Conservation (phyloP, 306 rosid species). For the Parietaria judaica region DNA sequence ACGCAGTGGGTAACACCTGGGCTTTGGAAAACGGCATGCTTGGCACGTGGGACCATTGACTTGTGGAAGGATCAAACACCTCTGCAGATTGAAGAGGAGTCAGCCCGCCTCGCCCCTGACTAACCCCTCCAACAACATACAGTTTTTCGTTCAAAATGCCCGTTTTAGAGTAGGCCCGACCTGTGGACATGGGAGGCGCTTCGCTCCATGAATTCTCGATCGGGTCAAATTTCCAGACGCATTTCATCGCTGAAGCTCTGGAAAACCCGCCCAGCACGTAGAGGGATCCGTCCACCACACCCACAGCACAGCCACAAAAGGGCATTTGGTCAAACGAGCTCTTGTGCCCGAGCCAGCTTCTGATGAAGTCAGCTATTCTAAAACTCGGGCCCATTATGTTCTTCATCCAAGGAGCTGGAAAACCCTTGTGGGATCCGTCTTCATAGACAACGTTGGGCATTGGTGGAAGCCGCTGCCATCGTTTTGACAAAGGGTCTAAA, state of each 20-base stretch:
- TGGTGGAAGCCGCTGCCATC: conserved; percentile 79
- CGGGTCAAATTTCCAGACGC: conserved; percentile 77
- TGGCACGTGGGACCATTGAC: conserved; percentile 66
- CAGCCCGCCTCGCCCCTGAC: conserved; percentile 69
- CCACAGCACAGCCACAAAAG: conserved; percentile 79
- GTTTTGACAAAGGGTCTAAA: conserved; percentile 61
- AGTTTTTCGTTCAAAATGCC: conserved; percentile 74
- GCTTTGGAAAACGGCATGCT: conserved; percentile 95
- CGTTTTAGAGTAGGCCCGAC: conserved; percentile 88
- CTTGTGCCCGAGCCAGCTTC: conserved; percentile 77
- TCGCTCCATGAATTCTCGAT: conserved; percentile 60
- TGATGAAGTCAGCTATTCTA: conserved; percentile 62
- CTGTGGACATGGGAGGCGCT: conserved; percentile 62
- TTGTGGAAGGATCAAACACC: conserved; percentile 67
- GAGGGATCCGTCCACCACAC: conserved; percentile 74
- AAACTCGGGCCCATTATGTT: conserved; percentile 60
- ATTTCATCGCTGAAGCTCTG: conserved; percentile 62
- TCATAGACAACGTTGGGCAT: conserved; percentile 57
- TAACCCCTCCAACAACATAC: conserved; percentile 93
- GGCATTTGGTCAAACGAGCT: conserved; percentile 76
- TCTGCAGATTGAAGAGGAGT: conserved; percentile 92
- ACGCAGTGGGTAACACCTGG: conserved; percentile 60
- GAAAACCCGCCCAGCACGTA: conserved; percentile 93
- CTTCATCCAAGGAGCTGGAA: conserved; percentile 59
- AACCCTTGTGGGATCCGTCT: conserved; percentile 46